phyloP scores from a whole-genome alignment of 148 eudicot genomes.

The Cornus controversa region DNA sequence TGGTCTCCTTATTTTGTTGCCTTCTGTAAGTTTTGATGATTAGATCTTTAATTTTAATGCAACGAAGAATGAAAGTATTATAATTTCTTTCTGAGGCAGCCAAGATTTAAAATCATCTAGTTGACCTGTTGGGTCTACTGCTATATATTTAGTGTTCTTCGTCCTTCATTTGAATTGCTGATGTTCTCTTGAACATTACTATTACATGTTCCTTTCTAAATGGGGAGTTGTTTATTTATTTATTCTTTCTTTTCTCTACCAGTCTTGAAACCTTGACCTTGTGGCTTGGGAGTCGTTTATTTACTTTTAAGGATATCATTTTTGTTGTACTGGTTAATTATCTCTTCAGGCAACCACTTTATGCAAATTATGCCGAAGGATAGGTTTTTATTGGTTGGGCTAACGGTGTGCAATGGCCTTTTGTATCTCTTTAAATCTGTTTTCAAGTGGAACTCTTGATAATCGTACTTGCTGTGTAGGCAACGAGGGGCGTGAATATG shows the following conservation, averaged over 20 bases:
- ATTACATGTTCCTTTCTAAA: background rate
- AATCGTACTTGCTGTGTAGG: conserved; percentile 43
- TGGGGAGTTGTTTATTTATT: too few species aligned
- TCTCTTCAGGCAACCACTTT: background rate
- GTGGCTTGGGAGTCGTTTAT: background rate
- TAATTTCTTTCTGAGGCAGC: background rate
- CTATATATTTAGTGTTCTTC: background rate
- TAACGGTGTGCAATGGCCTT: background rate
- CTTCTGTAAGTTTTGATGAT: background rate
- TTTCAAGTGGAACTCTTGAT: background rate
- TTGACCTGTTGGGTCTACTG: background rate
- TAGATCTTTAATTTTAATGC: background rate
- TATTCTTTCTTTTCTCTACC: too few species aligned
- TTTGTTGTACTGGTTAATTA: background rate
- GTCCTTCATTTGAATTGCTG: background rate
- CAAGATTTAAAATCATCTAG: background rate
- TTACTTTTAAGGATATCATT: background rate
- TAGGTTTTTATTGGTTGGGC: background rate
- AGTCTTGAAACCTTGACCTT: background rate
- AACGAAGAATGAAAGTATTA: background rate
- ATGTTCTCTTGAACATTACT: background rate
- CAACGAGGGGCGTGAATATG: conserved; percentile 97
- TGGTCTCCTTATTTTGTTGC: background rate
- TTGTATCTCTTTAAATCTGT: background rate
- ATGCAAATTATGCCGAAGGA: background rate